Evolutionary conservation across 495 filamentous ascomycete genomes (phyloP).

Genomic region (Cetradonia linearis): DNA sequence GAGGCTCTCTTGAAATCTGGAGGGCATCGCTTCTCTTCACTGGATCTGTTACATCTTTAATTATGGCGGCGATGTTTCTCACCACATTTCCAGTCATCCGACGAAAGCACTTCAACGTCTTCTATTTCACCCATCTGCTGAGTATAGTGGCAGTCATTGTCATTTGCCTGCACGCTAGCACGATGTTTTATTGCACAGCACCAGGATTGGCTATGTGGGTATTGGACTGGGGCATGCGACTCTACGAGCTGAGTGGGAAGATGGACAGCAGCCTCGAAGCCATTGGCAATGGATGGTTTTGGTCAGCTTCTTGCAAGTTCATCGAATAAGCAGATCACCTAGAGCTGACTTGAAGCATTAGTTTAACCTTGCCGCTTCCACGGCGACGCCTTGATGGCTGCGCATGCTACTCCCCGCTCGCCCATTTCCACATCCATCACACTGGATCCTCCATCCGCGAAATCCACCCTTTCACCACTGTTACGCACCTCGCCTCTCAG

Average conservation of each 20-base stretch:
- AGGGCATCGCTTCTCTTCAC: conserved; percentile 30
- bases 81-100: conserved; percentile 27
- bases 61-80: conserved; percentile 25
- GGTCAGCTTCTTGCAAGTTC: conserved; percentile 14
- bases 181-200: conserved; percentile 31
- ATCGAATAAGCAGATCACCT: not conserved
- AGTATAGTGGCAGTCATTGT: conserved; percentile 27
- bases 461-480: conserved; percentile 31
- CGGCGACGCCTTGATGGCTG: conserved; percentile 27
- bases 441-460: conserved; percentile 28
- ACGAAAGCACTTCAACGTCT: conserved; percentile 29
- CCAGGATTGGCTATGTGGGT: conserved; percentile 30
- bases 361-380: conserved; percentile 25
- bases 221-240: conserved; percentile 29
- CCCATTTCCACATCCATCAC: conserved; percentile 31
- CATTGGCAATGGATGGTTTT: conserved; percentile 29
- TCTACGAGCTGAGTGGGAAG: conserved; percentile 26
- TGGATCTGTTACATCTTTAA: conserved; percentile 19
- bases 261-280: conserved; percentile 23
- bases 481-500: conserved; percentile 29
- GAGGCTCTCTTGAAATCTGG: conserved; percentile 28
- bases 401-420: conserved; percentile 28
- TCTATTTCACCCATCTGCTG: conserved; percentile 30
- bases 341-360: conserved; percentile 2
- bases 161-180: conserved; percentile 31